Base-by-base conservation (phyloP, 306 rosid genomes). In the Inga oerstediana region DNA sequence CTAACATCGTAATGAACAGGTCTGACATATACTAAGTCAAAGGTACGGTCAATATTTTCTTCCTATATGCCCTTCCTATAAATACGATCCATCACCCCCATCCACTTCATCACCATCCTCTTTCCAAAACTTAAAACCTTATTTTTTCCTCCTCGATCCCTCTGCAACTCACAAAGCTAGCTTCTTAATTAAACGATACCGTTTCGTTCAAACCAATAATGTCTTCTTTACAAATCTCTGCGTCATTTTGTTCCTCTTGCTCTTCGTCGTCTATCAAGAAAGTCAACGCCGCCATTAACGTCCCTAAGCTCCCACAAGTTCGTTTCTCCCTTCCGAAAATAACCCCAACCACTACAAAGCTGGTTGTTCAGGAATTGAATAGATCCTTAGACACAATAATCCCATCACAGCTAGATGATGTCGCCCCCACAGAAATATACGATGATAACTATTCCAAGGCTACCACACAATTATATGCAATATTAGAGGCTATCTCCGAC, bases 401-500 rank as follows among this genome's bases (percentile, higher is more conserved):
- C 9, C 48, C 80, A 19, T n/a, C 84, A 4, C 64, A 77, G 34
- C 22, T 72, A 3, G 68, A 81, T 41, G 22, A 8, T 32, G 3
- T 61, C 9, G 16, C 59, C 24, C 27, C 68, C 22, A 13, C 59
- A 14, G 10, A 16, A 6, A 56, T 52, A 15, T 65, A 51, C 13
- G 75, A 76, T 8, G 74, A 16, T 7, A 39, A 10, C 32, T 8
- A n/a, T 24, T 54, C 89, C 17, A 67, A 73, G 8, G 72, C 48
- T 1, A 81, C 75, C 1, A 32, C 56, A 13, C 88, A 91, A 79
- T 87, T 93, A 62, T 86, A 88, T 11, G 90, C 86, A 13, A 56
- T 91, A 61, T 79, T 89, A 14, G 92, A 91, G 64, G 82, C 83
- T 10, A 89, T 91, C 1, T 78, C 86, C 0, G 91, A 93, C 74